Evolutionary conservation across 257 asterid species (phyloP).

Genomic region (Solanum ossicruentum): DNA sequence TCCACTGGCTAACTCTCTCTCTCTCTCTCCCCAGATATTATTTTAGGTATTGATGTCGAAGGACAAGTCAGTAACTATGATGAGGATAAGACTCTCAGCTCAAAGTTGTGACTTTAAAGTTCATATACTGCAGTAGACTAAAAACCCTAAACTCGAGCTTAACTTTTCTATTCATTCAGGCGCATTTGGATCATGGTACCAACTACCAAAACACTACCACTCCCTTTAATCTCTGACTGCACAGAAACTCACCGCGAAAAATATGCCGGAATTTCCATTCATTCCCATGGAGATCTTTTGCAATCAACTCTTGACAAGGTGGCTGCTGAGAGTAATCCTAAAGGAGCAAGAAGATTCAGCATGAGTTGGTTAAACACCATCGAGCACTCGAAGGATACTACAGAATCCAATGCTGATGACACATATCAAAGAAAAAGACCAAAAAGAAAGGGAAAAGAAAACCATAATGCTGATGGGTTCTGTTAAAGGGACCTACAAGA

Average conservation of each 20-base stretch:
- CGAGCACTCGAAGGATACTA: not conserved
- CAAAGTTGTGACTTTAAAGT: not conserved
- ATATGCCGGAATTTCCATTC: conserved; percentile 98
- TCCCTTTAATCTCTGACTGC: not conserved
- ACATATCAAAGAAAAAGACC: not conserved
- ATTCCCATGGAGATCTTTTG: conserved; percentile 93
- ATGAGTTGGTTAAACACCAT: not conserved
- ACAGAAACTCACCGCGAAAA: conserved; percentile 57
- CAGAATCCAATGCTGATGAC: not conserved
- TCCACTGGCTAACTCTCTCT: not conserved
- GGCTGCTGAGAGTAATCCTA: conserved; percentile 92
- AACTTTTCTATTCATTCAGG: not conserved
- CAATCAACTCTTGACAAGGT: conserved; percentile 82
- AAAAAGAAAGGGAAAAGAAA: not conserved
- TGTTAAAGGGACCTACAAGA: conserved; percentile 40
- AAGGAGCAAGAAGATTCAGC: not conserved
- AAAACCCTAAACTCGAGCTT: not conserved
- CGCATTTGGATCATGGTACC: not conserved
- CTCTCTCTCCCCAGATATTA: not conserved
- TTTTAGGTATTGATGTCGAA: not conserved
- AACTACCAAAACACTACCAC: not conserved
- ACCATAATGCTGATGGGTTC: not conserved
- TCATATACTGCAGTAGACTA: not conserved
- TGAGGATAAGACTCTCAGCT: not conserved
- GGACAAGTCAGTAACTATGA: not conserved